Conservation (phyloP, 257 asterid genomes). For the Solanum dulcamara region DNA sequence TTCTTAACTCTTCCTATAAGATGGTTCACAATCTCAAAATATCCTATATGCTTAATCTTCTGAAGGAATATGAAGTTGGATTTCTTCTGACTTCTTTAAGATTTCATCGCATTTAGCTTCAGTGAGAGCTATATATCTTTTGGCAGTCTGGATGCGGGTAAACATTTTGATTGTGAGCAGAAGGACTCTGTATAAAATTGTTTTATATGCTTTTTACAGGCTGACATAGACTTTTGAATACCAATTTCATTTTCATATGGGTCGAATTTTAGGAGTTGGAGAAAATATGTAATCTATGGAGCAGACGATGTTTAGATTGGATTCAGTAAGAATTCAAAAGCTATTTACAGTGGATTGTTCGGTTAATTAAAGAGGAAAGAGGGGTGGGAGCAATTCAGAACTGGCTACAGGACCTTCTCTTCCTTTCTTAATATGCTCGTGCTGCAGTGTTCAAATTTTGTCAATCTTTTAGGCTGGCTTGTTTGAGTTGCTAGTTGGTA, state of each 20-base stretch:
- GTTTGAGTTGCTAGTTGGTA: neutral
- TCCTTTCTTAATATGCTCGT: neutral
- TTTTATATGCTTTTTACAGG: neutral
- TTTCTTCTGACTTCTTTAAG: neutral
- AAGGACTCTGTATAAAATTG: neutral
- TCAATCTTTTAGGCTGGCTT: neutral
- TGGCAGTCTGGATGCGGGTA: neutral
- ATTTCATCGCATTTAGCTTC: neutral
- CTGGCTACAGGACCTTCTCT: neutral
- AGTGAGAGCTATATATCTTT: neutral
- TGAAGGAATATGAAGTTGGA: neutral
- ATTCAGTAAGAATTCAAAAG: neutral
- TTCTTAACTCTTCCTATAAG: neutral
- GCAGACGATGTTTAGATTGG: neutral
- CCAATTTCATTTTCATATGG: neutral
- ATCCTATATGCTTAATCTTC: neutral
- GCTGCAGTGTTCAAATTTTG: neutral
- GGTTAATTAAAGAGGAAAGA: neutral
- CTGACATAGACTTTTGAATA: neutral
- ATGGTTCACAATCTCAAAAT: neutral
- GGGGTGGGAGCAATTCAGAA: neutral
- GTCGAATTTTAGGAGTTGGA: neutral
- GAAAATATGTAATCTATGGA: neutral
- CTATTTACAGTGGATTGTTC: neutral
- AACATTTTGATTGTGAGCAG: neutral